phyloP scores from a whole-genome alignment of 495 filamentous ascomycete genomes.

The Aspergillus nanangensis region DNA sequence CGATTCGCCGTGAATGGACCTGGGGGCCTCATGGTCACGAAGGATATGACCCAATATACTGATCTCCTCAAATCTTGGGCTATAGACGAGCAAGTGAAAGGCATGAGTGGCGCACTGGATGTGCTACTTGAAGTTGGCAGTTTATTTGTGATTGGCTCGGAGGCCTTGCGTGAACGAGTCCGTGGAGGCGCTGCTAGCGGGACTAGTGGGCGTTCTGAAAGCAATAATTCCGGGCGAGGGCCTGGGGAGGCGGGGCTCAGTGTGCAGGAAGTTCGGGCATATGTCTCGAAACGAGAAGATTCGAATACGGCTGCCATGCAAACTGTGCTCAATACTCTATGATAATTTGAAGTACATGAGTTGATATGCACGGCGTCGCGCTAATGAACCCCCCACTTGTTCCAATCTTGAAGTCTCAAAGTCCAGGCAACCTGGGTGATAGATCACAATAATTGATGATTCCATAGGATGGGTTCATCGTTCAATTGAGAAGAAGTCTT shows the following conservation, averaged over 20 bases:
- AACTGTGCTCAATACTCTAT: slow-evolving; percentile 62
- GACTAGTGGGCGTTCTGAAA: slow-evolving; percentile 16
- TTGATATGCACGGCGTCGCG: neutral
- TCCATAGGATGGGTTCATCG: too few relatives aligned
- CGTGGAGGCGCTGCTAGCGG: slow-evolving; percentile 42
- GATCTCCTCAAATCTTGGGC: slow-evolving; percentile 77
- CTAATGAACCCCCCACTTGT: too few relatives aligned
- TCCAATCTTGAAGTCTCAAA: too few relatives aligned
- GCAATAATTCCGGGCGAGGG: slow-evolving; percentile 17
- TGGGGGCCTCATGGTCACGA: slow-evolving; percentile 90
- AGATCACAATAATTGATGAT: too few relatives aligned
- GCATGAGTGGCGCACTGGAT: slow-evolving; percentile 67
- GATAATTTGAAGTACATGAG: slow-evolving; percentile 9
- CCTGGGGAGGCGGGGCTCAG: slow-evolving; percentile 48
- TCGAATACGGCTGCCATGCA: slow-evolving; percentile 75
- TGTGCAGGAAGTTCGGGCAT: slow-evolving; percentile 71
- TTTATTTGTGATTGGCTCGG: slow-evolving; percentile 89
- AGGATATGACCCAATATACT: slow-evolving; percentile 90
- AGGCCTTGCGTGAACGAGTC: slow-evolving; percentile 79
- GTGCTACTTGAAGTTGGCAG: slow-evolving; percentile 91
- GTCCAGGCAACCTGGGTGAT: too few relatives aligned
- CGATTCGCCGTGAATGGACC: slow-evolving; percentile 87
- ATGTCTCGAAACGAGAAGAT: slow-evolving; percentile 79
- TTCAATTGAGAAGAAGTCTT: too few relatives aligned
- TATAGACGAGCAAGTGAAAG: slow-evolving; percentile 55